Conservation (phyloP, 768 basidiomycete genomes). For the Pleurotus pulmonarius region DNA sequence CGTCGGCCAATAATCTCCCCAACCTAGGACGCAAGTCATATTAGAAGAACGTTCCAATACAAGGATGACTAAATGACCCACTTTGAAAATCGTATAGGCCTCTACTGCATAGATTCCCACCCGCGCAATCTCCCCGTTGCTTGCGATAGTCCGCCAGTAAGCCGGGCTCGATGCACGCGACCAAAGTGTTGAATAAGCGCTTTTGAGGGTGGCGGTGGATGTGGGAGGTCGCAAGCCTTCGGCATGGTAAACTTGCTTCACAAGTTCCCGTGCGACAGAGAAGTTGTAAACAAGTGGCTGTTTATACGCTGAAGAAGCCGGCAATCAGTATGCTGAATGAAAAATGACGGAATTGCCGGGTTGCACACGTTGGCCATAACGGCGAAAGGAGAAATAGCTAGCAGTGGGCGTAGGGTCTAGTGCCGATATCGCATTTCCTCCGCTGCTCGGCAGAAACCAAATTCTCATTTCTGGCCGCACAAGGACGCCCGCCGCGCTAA, state of each 20-base stretch:
- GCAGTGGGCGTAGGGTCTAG: no score
- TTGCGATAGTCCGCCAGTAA: constrained; percentile 59
- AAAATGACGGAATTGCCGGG: background rate
- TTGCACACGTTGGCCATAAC: no score
- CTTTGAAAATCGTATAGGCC: constrained; percentile 90
- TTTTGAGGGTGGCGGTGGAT: constrained; percentile 45
- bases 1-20: constrained; percentile 86
- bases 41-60: background rate
- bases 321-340: background rate
- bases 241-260: constrained; percentile 69
- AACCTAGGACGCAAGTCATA: constrained; percentile 42
- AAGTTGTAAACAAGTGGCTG: constrained; percentile 79
- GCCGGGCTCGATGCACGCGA: constrained; percentile 49
- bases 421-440: no score
- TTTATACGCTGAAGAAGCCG: constrained; percentile 51
- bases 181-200: constrained; percentile 66
- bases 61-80: constrained; percentile 23
- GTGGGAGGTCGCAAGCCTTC: constrained; percentile 74
- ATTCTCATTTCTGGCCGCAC: no score
- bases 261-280: constrained; percentile 68
- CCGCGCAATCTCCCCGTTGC: constrained; percentile 63
- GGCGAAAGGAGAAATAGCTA: no score
- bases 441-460: no score
- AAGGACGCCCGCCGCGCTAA: no score
- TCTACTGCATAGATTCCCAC: constrained; percentile 77